Evolutionary conservation across 768 basidiomycete species (phyloP), one percentile per base, ranked within the genome.

Genomic region (Agaricus bisporus): DNA sequence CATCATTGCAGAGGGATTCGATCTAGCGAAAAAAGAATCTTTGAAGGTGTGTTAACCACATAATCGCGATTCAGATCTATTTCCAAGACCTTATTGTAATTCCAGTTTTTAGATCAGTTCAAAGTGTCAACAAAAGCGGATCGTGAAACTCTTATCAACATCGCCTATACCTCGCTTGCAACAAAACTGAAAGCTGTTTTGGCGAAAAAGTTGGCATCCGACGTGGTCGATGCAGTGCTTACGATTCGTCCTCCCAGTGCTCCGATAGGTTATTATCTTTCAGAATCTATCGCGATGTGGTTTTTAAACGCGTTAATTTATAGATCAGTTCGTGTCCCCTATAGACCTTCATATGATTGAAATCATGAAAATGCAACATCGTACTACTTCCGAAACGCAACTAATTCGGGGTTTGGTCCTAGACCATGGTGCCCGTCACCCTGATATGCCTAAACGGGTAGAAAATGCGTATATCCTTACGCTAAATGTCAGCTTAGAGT

Each of bases 341-440:
- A 95, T 98, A 65, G 97, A 99, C 74, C 77, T 99, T 53, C 95
- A 98, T 73, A 99, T 99, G 97, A 76, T 99, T 48, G 97, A 99
- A 73, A 86, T 98, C 58, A 98, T 98, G 97, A 98, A 98, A 76
- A 99, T 99, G 97, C 95, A 97, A 69, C 97, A 99, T 73, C 88
- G 95, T 63, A 95, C 88, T 41, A 93, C 97, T 58, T 93, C 92
- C 20, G 97, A 99, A 70, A 99, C 97, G 28, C 90, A 97, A 66
- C 83, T 99, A 37, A 76, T 99, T 63, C 88, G 91, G 61, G 97
- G 97, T 35, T 79, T 99, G 54, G 97, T 99, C 42, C 78, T 99
- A 61, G 97, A 99, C 72, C 95, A 98, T 66, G 95, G 97, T 60
- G 91, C 91, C 52, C 77, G 97, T 59, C 97, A 99, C 72, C 95